phyloP scores from a whole-genome alignment of 257 asterid genomes.

The Solanum rostratum region DNA sequence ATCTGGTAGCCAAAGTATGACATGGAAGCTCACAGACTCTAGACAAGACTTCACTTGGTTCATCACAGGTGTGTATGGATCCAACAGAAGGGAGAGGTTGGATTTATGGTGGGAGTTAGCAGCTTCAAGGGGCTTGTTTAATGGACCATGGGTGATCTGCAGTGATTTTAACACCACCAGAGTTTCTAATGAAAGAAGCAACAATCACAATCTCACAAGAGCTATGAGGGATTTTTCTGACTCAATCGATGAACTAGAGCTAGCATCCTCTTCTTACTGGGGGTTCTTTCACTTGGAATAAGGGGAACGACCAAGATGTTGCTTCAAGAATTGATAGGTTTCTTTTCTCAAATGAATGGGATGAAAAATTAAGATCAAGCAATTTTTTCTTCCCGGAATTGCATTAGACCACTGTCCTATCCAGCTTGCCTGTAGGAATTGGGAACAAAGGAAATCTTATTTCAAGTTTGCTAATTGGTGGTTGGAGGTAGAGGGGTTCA shows the following conservation, averaged over 20 bases:
- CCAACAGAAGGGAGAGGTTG: too few relatives aligned
- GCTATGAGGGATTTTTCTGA: not conserved
- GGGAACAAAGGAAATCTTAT: not conserved
- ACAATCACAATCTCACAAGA: not conserved
- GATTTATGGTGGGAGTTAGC: too few relatives aligned
- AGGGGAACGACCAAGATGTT: not conserved
- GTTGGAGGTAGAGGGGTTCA: too few relatives aligned
- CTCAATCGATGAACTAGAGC: not conserved
- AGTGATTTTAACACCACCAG: not conserved
- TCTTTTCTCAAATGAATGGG: too few relatives aligned
- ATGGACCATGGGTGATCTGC: too few relatives aligned
- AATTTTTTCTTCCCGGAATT: not conserved
- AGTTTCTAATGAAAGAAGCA: not conserved
- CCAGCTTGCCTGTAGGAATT: not conserved
- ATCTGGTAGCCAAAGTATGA: not conserved
- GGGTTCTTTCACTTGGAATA: not conserved
- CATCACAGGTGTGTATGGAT: too few relatives aligned
- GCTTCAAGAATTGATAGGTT: not conserved
- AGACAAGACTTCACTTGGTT: not conserved
- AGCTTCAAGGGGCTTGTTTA: too few relatives aligned
- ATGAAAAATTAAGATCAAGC: too few relatives aligned
- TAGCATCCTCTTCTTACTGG: not conserved
- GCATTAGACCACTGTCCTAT: not conserved
- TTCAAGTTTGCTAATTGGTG: too few relatives aligned
- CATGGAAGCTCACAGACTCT: not conserved